Evolutionary conservation across 257 asterid genomes (phyloP), one percentile per base, ranked within the genome.

Genomic region (Solanum etuberosum): DNA sequence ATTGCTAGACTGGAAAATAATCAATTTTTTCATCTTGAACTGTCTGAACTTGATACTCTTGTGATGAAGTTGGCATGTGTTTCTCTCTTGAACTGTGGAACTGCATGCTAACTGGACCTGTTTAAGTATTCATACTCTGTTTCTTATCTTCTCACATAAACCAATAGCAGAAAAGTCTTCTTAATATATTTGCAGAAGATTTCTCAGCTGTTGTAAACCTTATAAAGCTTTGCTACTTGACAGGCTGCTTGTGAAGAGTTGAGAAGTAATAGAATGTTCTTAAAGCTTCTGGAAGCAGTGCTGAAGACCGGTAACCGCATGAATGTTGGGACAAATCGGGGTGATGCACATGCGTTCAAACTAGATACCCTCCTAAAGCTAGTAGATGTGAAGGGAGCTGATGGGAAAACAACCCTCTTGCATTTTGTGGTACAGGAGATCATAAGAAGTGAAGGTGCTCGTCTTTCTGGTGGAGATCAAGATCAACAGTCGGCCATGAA

Each of bases 381-480:
- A 9, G 97, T 92, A 7, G 98, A 97, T 82, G 94, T 97, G 38
- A 97, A 97, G 89, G 99, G 98, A 5, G 94, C 99, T 6, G 99
- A 97, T 84, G 99, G 99, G 35, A 96, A 94, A 89, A 96, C 99
- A 74, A 96, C 99, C 13, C 99, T 96, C 73, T 87, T 97, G 73
- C 99, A 97, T 90, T 97, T 97, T 83, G 99, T 97, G 9, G 98
- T 97, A 46, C 98, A 97, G 91, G 99, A 97, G 89, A 97, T 97
- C 25, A 92, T 91, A 86, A 91, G 95, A 86, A 92, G 94, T 61
- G 99, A 97, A 91, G 98, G 99, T 18, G 95, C 92, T 70, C 98
- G 98, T 46, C 95, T 92, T 73, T 90, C 95, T 65, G 88, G 86
- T 42, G 91, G 89, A 51, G 83, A 65, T 89, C 90, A 91, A 89